phyloP scores from a whole-genome alignment of 495 filamentous ascomycete species.

The Hypoxylon intermedium region DNA sequence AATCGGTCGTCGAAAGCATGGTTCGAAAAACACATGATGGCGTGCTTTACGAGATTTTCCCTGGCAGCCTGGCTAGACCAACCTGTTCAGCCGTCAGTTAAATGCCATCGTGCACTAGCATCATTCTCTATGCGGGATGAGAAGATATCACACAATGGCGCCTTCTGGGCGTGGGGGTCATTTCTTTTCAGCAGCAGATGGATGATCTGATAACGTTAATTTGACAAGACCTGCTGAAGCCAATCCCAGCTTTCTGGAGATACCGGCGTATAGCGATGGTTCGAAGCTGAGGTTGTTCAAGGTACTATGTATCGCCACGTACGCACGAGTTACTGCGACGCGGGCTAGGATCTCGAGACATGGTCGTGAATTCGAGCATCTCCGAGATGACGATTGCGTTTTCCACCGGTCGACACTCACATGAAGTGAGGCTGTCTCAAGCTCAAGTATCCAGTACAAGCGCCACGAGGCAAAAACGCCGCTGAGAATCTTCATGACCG shows the following conservation, averaged over 20 bases:
- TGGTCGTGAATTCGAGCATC: slow-evolving; percentile 12
- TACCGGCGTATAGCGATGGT: background rate
- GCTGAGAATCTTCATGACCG: background rate
- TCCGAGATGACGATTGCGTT: slow-evolving; percentile 23
- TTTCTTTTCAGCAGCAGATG: slow-evolving; percentile 1
- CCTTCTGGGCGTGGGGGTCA: slow-evolving; percentile 19
- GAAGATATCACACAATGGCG: too few species aligned
- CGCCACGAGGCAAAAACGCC: slow-evolving; percentile 11
- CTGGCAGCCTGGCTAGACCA: too few species aligned
- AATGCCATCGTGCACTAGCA: too few species aligned
- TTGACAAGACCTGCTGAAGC: slow-evolving; percentile 8
- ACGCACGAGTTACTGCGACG: slow-evolving; percentile 28
- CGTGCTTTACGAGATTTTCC: too few species aligned
- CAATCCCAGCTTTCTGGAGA: slow-evolving; percentile 22
- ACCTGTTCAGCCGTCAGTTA: too few species aligned
- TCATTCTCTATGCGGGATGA: too few species aligned
- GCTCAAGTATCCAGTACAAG: background rate
- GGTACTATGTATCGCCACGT: background rate
- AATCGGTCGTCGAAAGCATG: too few species aligned
- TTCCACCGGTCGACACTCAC: slow-evolving; percentile 5
- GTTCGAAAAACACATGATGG: too few species aligned
- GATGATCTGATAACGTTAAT: slow-evolving; percentile 29
- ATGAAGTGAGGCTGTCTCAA: slow-evolving; percentile 18
- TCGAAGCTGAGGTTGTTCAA: too few species aligned
- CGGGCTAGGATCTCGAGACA: background rate